Conservation (phyloP, 2,329 filamentous ascomycete species). For the Trichoderma simmonsii region DNA sequence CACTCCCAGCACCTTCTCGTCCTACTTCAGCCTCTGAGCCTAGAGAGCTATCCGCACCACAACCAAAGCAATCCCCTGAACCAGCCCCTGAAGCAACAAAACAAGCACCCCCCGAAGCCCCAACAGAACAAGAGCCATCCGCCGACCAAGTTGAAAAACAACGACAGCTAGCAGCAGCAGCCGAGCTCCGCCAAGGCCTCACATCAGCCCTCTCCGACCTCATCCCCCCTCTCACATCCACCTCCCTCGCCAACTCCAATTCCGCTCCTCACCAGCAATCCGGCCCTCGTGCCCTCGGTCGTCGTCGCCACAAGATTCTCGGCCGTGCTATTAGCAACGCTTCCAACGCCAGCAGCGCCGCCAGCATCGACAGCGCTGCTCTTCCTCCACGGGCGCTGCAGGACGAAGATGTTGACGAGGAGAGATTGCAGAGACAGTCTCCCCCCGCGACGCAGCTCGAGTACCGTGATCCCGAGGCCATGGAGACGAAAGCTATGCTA, state of each 20-base stretch:
- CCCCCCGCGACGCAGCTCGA: slow-evolving; percentile 52
- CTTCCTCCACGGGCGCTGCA: slow-evolving; percentile 13
- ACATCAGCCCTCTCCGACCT: slow-evolving; percentile 43
- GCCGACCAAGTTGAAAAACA: slow-evolving; percentile 23
- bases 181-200: slow-evolving; percentile 35
- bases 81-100: neutral
- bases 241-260: slow-evolving; percentile 3
- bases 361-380: slow-evolving; percentile 29
- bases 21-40: slow-evolving; percentile 10
- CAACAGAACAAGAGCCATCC: slow-evolving; percentile 15
- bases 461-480: slow-evolving; percentile 51
- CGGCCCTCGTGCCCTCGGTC: slow-evolving; percentile 30
- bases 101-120: neutral
- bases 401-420: slow-evolving; percentile 27
- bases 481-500: slow-evolving; percentile 41
- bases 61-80: neutral
- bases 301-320: slow-evolving; percentile 51
- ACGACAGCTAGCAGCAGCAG: slow-evolving; percentile 28
- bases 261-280: neutral
- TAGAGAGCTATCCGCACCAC: neutral
- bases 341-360: slow-evolving; percentile 48
- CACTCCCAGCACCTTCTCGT: neutral
- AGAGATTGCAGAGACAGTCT: slow-evolving; percentile 22
- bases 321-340: slow-evolving; percentile 58
- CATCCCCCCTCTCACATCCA: slow-evolving; percentile 32